phyloP scores from a whole-genome alignment of 2,329 filamentous ascomycete species.

The Penicillium oxalicum region DNA sequence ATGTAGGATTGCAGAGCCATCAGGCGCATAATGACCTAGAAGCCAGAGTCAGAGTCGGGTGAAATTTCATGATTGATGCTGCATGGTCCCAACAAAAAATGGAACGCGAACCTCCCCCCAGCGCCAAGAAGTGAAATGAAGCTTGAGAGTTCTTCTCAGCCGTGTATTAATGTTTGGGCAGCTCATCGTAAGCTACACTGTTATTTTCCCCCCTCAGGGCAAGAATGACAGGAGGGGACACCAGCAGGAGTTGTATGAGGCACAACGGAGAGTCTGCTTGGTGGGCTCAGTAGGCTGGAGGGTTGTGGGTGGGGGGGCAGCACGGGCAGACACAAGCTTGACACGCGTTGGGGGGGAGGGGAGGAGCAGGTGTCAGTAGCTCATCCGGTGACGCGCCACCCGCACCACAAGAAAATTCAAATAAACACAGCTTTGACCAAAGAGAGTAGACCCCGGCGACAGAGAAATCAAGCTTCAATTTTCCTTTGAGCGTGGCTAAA shows the following conservation, averaged over 20 bases:
- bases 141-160: no score
- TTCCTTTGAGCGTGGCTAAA: not conserved
- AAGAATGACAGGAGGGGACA: no score
- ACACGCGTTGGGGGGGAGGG: not conserved
- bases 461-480: conserved; percentile 3
- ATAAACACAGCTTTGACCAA: not conserved
- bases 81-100: no score
- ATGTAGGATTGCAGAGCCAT: conserved; percentile 73
- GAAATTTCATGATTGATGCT: not conserved
- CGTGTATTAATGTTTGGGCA: no score
- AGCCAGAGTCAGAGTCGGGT: not conserved
- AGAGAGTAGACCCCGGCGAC: not conserved
- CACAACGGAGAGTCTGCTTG: not conserved
- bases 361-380: not conserved
- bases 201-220: no score
- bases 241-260: no score
- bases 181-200: no score
- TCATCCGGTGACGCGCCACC: not conserved
- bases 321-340: not conserved
- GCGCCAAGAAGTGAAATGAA: no score
- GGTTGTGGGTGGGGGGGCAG: not conserved
- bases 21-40: conserved; percentile 68
- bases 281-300: not conserved
- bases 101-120: no score
- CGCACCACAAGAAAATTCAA: not conserved